These are phyloP conservation scores for Brassica cretica DNA, from an alignment of 345 rosid genomes.

Conservation along the genomic window DNA sequence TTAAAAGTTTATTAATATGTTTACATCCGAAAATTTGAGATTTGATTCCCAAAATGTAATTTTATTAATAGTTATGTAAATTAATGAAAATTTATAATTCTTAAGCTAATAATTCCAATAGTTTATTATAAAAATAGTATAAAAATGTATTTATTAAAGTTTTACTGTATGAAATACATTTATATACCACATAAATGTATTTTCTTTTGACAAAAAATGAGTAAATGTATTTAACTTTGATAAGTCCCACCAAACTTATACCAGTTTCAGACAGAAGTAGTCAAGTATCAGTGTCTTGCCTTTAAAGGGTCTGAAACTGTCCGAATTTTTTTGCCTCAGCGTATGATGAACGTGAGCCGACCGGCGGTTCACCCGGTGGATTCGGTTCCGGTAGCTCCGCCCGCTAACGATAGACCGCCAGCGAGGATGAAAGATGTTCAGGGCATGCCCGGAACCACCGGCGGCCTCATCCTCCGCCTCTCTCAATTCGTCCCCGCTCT, in stretches of 20 bases:
- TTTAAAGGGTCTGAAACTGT: background rate
- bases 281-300: background rate
- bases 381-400: background rate
- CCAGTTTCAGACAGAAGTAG: background rate
- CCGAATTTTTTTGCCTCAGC: background rate
- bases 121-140: no score
- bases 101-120: background rate
- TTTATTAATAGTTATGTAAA: no score
- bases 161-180: background rate
- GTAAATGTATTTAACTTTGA: background rate
- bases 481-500: background rate
- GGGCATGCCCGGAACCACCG: background rate
- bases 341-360: background rate
- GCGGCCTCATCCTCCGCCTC: background rate
- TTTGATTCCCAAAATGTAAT: background rate
- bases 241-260: background rate
- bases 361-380: background rate
- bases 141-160: no score
- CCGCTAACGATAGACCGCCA: slow-evolving; percentile 1
- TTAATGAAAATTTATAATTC: background rate
- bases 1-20: no score
- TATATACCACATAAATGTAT: background rate
- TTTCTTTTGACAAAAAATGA: background rate
- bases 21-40: background rate
- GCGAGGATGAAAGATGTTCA: background rate